Base-by-base conservation (phyloP, 345 rosid species). In the Corchorus capsularis region DNA sequence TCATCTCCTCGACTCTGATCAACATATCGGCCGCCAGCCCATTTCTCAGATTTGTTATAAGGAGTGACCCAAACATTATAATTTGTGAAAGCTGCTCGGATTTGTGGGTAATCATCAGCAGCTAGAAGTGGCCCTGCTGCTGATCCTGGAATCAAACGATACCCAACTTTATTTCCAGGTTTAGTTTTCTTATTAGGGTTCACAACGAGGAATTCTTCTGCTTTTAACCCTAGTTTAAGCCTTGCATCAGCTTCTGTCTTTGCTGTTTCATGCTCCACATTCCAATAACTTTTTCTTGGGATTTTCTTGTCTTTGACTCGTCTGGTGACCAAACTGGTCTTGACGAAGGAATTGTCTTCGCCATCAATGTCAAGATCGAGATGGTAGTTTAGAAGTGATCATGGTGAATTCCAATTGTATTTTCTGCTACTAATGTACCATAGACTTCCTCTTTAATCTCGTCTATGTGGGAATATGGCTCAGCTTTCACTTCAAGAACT, bases 301-400 rank as follows among this genome's bases (percentile, higher is more conserved):
- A 83, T 56, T 17, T 22, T 72, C 15, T 68, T 37, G 32, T 77
- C 34, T 0, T 60, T 63, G 71, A 49, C 75, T 7, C 46, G 80
- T 59, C 67, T 83, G 11, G 86, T 83, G 22, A 83, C 82, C 35
- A 89, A 76, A 52, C 80, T 79, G 13, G 64, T 74, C 72, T 87
- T 85, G 15, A 80, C 82, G 35, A 90, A 83, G 0, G 90, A 88
- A 61, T 90, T 90, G 0, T 61, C 41, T 6, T 63, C 46, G 4
- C 94, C 92, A 37, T 88, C 92, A 5, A 90, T 69, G 66, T 90
- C 94, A 10, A 88, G 80, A 78, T 88, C 91, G 15, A 90, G 83
- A 72, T 83, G 83, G 68, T 76, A 86, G 16, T 80, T 78, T 13
- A 90, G 80, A 81, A 90, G 67, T 90, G 94, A 79, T 88, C 90